Evolutionary conservation across 2,329 filamentous ascomycete genomes (phyloP).

Genomic region (Xylariales sp.): DNA sequence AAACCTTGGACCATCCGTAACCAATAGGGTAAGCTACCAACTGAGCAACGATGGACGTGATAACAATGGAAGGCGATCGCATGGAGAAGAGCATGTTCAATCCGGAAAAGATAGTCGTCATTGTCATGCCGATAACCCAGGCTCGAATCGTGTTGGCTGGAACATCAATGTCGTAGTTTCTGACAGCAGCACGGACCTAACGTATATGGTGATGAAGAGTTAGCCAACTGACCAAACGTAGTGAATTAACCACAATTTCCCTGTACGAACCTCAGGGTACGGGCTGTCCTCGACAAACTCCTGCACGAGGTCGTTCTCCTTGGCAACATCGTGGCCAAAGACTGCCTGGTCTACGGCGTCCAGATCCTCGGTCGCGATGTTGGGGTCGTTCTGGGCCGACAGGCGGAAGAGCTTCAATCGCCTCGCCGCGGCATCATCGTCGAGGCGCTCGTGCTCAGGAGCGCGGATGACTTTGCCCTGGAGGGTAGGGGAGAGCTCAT

Average conservation of each 20-base stretch:
- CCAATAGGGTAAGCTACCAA: constrained; percentile 54
- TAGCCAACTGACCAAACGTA: too few relatives aligned
- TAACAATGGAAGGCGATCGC: constrained; percentile 55
- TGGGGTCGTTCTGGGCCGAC: constrained; percentile 52
- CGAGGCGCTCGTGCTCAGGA: neutral
- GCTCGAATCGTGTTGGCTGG: constrained; percentile 62
- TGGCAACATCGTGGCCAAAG: constrained; percentile 36
- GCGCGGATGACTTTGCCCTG: neutral
- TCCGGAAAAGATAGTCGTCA: constrained; percentile 57
- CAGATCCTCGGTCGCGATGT: constrained; percentile 46
- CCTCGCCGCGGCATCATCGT: constrained; percentile 8
- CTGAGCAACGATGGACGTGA: constrained; percentile 59
- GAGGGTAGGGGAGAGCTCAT: neutral
- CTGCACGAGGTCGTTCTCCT: constrained; percentile 39
- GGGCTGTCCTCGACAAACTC: constrained; percentile 61
- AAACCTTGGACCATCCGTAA: constrained; percentile 9
- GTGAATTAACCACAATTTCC: too few relatives aligned
- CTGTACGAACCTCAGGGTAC: constrained; percentile 54
- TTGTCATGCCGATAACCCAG: constrained; percentile 57
- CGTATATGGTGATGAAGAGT: too few relatives aligned
- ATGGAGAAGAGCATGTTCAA: constrained; percentile 59
- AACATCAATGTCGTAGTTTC: constrained; percentile 44
- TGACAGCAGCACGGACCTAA: constrained; percentile 53
- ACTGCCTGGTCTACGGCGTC: constrained; percentile 45
- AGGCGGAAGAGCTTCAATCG: constrained; percentile 36